Evolutionary conservation across 2,329 filamentous ascomycete genomes (phyloP).

Genomic region (Penicillium janthinellum): DNA sequence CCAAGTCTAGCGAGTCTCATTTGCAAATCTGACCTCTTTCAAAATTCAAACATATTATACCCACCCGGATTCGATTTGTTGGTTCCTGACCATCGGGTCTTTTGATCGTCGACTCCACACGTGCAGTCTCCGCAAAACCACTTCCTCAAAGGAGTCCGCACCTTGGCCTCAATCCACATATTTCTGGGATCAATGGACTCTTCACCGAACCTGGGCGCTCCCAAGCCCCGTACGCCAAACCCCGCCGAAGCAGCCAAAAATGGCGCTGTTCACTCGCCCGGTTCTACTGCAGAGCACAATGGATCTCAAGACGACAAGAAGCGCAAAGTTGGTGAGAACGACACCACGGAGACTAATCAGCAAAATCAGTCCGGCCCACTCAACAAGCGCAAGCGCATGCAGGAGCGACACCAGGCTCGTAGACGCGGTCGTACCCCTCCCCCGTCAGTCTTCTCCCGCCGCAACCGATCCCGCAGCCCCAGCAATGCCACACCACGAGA

Average conservation of each 20-base stretch:
- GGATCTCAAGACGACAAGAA: slow-evolving; percentile 30
- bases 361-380: slow-evolving; percentile 31
- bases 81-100: not conserved
- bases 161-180: not conserved
- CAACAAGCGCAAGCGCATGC: slow-evolving; percentile 42
- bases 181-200: slow-evolving; percentile 8
- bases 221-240: slow-evolving; percentile 1
- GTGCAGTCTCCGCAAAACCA: not conserved
- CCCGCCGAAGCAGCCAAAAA: slow-evolving; percentile 3
- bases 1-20: not conserved
- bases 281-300: slow-evolving; percentile 8
- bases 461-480: slow-evolving; percentile 37
- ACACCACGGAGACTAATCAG: slow-evolving; percentile 23
- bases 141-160: not conserved
- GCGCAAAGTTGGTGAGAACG: slow-evolving; percentile 32
- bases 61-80: not conserved
- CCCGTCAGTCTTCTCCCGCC: slow-evolving; percentile 43
- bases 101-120: not conserved
- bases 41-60: not conserved
- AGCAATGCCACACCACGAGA: slow-evolving; percentile 25
- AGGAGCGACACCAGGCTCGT: slow-evolving; percentile 43
- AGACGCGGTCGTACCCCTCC: slow-evolving; percentile 41
- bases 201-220: slow-evolving; percentile 8
- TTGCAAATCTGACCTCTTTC: not conserved
- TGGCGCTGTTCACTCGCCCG: slow-evolving; percentile 2